These are phyloP conservation scores for Leccinum variabile DNA, from an alignment of 1,284 basidiomycete genomes.

Conservation along the genomic window DNA sequence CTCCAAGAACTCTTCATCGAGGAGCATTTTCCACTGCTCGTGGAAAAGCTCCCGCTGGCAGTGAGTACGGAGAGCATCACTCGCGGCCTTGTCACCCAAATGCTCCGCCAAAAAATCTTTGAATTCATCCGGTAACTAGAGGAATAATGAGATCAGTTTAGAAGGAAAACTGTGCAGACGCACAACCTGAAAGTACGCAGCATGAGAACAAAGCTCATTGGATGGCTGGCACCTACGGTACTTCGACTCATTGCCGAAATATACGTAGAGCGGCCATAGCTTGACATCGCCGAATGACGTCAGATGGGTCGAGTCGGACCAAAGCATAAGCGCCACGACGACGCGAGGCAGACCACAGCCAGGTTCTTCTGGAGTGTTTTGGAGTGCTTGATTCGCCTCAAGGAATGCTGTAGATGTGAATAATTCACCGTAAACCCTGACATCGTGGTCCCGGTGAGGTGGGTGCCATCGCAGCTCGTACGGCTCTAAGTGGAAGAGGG, in stretches of 20 bases:
- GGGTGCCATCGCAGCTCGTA: background rate
- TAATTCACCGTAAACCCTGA: background rate
- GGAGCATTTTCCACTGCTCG: no score
- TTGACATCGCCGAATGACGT: background rate
- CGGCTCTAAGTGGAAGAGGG: background rate
- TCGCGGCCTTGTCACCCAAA: no score
- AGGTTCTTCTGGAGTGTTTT: background rate
- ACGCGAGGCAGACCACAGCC: background rate
- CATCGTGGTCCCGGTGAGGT: background rate
- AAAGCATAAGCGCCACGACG: background rate
- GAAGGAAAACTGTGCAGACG: background rate
- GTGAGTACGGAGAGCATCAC: no score
- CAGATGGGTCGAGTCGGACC: background rate
- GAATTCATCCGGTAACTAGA: no score
- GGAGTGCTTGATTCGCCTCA: background rate
- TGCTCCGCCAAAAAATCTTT: no score
- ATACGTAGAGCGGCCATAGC: background rate
- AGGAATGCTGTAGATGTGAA: background rate
- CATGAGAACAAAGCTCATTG: background rate
- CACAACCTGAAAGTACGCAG: background rate
- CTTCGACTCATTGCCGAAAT: background rate
- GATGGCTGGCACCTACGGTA: background rate
- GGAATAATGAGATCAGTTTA: background rate
- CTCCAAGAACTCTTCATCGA: no score
- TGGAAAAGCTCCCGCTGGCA: no score